Conservation (phyloP, 805 yeast species). For the Candida endomychidarum region DNA sequence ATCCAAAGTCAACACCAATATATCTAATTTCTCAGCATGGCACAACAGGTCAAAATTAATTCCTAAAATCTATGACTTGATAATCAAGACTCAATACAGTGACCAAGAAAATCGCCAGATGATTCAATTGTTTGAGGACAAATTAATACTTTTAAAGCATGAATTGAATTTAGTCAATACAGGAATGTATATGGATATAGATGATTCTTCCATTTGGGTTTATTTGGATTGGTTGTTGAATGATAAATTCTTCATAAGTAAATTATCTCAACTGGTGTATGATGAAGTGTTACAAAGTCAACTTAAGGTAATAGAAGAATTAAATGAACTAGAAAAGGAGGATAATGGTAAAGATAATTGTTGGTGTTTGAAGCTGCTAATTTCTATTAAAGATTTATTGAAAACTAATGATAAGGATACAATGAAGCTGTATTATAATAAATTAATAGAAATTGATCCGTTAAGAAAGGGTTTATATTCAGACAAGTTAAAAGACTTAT, state of each 20-base stretch:
- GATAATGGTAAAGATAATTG: conserved; percentile 61
- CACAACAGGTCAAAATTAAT: conserved; percentile 80
- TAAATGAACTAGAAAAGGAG: conserved; percentile 71
- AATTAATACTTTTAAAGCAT: conserved; percentile 35
- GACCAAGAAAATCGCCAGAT: neutral
- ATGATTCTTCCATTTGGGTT: conserved; percentile 91
- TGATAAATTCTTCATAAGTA: conserved; percentile 38
- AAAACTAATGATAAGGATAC: conserved; percentile 22
- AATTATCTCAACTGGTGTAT: conserved; percentile 28
- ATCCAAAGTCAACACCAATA: conserved; percentile 71
- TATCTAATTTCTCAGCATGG: conserved; percentile 95
- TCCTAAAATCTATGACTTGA: conserved; percentile 44
- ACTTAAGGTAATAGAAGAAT: conserved; percentile 51
- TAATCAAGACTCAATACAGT: conserved; percentile 1
- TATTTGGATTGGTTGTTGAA: conserved; percentile 78
- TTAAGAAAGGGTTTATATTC: conserved; percentile 60
- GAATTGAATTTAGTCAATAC: conserved; percentile 73
- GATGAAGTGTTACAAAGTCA: conserved; percentile 44
- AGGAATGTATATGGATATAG: conserved; percentile 90
- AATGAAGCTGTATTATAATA: conserved; percentile 36
- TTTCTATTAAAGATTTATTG: conserved; percentile 42
- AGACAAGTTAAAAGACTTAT: conserved; percentile 30
- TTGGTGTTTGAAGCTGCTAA: conserved; percentile 72
- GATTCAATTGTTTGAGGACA: neutral
- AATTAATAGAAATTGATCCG: conserved; percentile 59